Percentiles rank a stretch among this genome's conserved stretches.
These are phyloP conservation scores for Noccaea bulbosa DNA, from an alignment of 345 rosid genomes.

Conservation along the genomic window DNA sequence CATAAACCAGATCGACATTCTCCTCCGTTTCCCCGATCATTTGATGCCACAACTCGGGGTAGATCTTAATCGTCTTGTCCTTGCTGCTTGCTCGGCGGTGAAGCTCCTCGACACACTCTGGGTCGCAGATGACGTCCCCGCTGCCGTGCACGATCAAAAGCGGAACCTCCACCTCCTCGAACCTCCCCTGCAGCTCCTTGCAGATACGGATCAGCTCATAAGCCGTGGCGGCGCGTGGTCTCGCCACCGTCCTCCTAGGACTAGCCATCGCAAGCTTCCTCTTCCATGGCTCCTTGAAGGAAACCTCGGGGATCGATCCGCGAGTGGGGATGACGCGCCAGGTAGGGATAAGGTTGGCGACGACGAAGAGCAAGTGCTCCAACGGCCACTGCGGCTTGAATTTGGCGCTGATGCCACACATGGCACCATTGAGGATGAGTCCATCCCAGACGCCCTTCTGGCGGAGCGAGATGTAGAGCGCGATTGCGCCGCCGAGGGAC, in stretches of 20 bases:
- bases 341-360: conserved; percentile 75
- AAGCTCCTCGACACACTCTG: conserved; percentile 76
- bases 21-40: conserved; percentile 50
- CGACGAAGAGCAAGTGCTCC: conserved; percentile 71
- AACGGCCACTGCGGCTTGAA: conserved; percentile 97
- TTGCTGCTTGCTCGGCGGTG: conserved; percentile 67
- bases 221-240: conserved; percentile 94
- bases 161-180: conserved; percentile 85
- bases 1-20: conserved; percentile 37
- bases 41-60: conserved; percentile 83
- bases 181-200: conserved; percentile 72
- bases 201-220: conserved; percentile 74
- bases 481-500: conserved; percentile 91
- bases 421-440: conserved; percentile 81
- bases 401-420: conserved; percentile 94
- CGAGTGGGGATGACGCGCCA: conserved; percentile 93
- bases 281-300: conserved; percentile 88
- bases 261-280: conserved; percentile 71
- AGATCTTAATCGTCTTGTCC: conserved; percentile 64
- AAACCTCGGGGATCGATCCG: conserved; percentile 65
- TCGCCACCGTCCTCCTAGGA: conserved; percentile 62
- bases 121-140: conserved; percentile 78
- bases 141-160: conserved; percentile 78
- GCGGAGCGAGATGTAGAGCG: conserved; percentile 74
- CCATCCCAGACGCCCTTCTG: conserved; percentile 82